phyloP scores from a whole-genome alignment of 768 basidiomycete genomes.

The Amanita rimosa region DNA sequence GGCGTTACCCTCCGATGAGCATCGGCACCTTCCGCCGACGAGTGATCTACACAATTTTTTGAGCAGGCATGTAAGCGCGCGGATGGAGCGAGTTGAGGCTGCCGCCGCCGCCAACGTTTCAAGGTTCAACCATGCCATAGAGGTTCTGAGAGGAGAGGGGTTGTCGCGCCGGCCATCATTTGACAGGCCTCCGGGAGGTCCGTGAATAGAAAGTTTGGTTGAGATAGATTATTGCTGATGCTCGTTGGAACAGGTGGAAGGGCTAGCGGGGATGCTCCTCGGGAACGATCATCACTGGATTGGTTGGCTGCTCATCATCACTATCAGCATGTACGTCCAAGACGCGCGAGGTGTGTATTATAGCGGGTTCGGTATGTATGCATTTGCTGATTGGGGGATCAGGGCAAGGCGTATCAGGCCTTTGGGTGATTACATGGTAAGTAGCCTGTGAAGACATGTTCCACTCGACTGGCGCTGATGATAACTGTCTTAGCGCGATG shows the following conservation, averaged over 20 bases:
- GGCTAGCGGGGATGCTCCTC: not conserved
- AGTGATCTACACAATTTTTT: conserved; percentile 3
- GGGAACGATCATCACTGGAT: conserved; percentile 5
- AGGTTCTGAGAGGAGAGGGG: conserved; percentile 14
- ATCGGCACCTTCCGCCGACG: not conserved
- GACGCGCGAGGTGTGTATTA: conserved; percentile 4
- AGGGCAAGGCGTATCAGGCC: conserved; percentile 9
- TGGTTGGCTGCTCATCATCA: conserved; percentile 5
- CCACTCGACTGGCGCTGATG: not conserved
- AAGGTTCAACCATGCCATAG: conserved; percentile 19
- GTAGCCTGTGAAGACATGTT: conserved; percentile 15
- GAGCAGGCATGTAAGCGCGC: conserved; percentile 1
- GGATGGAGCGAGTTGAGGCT: conserved; percentile 5
- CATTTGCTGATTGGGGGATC: not conserved
- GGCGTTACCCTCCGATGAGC: not conserved
- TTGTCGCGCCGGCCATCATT: conserved; percentile 1
- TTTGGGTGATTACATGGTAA: conserved; percentile 42
- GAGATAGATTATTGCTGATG: not conserved
- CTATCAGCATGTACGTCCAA: conserved; percentile 1
- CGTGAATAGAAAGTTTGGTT: not conserved
- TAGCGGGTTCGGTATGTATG: not conserved
- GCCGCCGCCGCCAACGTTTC: conserved; percentile 7
- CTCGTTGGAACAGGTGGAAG: conserved; percentile 3
- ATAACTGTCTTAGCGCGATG: conserved; percentile 46
- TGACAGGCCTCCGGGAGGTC: not conserved